Evolutionary conservation across 176 grass and related monocot genomes (phyloP).

Genomic region (barley (Hordeum vulgare)): MorexV3_pseudomolecules_assembly NC_058523.1:434815371-434815870

Average conservation of each 20-base stretch:
- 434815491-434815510: not conserved
- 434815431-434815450: not conserved
- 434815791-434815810: too few relatives aligned
- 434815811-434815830: too few relatives aligned
- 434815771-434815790: not conserved
- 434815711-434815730: not conserved
- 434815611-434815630: not conserved
- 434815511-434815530: not conserved
- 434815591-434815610: not conserved
- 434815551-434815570: not conserved
- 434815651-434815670: not conserved
- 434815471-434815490: not conserved
- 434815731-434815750: not conserved
- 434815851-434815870: too few relatives aligned
- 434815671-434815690: not conserved
- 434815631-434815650: not conserved
- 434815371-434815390: not conserved
- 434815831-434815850: too few relatives aligned
- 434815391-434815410: not conserved
- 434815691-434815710: too few relatives aligned
- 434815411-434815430: not conserved
- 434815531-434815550: not conserved
- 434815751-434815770: not conserved
- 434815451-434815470: not conserved
- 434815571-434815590: not conserved